phyloP scores from a whole-genome alignment of 306 rosid genomes.

The Abrus pulchellus region DNA sequence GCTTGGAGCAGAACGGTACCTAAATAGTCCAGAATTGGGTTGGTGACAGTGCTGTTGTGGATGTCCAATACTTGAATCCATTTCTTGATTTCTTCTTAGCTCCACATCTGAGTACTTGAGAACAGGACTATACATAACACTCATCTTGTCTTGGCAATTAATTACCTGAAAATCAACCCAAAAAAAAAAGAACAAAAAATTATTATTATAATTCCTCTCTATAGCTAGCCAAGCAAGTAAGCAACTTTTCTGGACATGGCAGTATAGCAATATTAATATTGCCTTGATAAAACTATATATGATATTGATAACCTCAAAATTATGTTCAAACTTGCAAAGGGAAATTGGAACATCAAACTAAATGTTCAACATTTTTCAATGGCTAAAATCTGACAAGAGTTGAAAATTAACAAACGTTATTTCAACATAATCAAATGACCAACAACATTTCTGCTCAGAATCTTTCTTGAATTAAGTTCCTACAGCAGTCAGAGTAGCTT shows the following conservation, averaged over 20 bases:
- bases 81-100: slow-evolving; percentile 62
- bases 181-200: not conserved
- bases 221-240: not conserved
- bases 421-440: not conserved
- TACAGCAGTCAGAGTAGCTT: slow-evolving; percentile 22
- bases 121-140: slow-evolving; percentile 61
- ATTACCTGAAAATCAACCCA: slow-evolving; percentile 36
- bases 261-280: not conserved
- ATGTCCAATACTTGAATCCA: slow-evolving; percentile 58
- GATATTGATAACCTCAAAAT: not conserved
- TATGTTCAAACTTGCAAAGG: not conserved
- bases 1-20: slow-evolving; percentile 73
- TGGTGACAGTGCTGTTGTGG: slow-evolving; percentile 53
- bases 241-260: not conserved
- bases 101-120: slow-evolving; percentile 58
- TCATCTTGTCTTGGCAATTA: slow-evolving; percentile 53
- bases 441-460: slow-evolving; percentile 17
- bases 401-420: not conserved
- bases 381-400: not conserved
- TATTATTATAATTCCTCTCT: not conserved
- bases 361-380: not conserved
- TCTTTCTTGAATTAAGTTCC: slow-evolving; percentile 37
- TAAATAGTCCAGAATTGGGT: slow-evolving; percentile 56
- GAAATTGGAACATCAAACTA: not conserved
- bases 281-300: slow-evolving; percentile 1